Conservation (phyloP, 1,284 basidiomycete species). For the Melanopsichium pennsylvanicum region DNA sequence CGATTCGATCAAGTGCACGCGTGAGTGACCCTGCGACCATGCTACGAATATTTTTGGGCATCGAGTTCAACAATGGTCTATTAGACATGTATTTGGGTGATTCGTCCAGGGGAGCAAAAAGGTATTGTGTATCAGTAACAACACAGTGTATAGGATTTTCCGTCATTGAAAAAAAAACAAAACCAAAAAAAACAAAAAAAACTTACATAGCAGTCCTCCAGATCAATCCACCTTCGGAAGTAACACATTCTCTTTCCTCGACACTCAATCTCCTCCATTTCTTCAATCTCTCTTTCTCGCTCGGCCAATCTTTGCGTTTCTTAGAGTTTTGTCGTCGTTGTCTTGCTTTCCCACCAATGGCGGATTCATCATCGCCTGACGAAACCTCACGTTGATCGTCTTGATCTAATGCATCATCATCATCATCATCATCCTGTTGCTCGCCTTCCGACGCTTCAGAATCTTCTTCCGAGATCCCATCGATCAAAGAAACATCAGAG, state of each 20-base stretch:
- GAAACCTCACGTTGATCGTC: constrained; percentile 1
- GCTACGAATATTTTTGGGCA: constrained; percentile 41
- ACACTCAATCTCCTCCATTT: constrained; percentile 44
- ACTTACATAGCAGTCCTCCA: constrained; percentile 43
- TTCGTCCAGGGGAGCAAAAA: no score
- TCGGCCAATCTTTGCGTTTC: constrained; percentile 35
- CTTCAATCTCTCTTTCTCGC: constrained; percentile 19
- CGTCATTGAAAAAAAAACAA: no score
- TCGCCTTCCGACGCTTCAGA: constrained; percentile 17
- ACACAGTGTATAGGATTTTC: no score
- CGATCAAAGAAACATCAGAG: constrained; percentile 36
- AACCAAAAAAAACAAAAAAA: no score
- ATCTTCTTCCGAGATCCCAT: constrained; percentile 34
- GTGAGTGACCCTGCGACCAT: constrained; percentile 30
- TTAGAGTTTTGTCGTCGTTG: neutral
- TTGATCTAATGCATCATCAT: constrained; percentile 2
- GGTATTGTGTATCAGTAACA: neutral
- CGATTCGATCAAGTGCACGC: constrained; percentile 30
- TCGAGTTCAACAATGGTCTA: constrained; percentile 38
- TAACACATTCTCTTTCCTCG: constrained; percentile 44
- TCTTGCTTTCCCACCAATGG: no score
- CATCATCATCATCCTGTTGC: constrained; percentile 6
- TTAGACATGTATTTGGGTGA: no score
- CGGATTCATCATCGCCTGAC: constrained; percentile 9
- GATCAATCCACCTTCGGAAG: constrained; percentile 47